These are phyloP conservation scores for Lagenidium giganteum DNA, from an alignment of 352 stramenopile genomes.

Conservation along the genomic window DNA sequence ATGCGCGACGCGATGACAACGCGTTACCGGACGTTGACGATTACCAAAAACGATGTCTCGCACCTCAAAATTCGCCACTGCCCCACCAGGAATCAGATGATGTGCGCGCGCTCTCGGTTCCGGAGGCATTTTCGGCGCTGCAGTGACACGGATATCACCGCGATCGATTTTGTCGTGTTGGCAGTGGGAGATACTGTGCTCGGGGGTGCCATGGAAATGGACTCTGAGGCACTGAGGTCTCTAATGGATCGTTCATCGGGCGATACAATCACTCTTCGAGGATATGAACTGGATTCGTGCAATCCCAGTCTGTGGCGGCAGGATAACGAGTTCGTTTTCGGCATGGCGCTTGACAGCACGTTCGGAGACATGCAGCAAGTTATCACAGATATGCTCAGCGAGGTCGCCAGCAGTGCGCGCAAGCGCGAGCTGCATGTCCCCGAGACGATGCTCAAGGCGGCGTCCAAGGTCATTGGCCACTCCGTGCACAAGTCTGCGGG, in stretches of 20 bases:
- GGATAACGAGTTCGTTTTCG: constrained; percentile 52
- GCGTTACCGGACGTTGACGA: constrained; percentile 40
- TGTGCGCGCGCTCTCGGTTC: constrained; percentile 55
- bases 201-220: constrained; percentile 34
- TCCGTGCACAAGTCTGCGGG: constrained; percentile 61
- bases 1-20: constrained; percentile 32
- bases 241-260: constrained; percentile 24
- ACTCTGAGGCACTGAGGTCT: constrained; percentile 22
- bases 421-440: constrained; percentile 64
- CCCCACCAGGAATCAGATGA: constrained; percentile 23
- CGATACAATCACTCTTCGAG: constrained; percentile 18
- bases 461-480: constrained; percentile 59
- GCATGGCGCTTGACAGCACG: constrained; percentile 46
- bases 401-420: constrained; percentile 67
- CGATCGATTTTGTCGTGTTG: constrained; percentile 65
- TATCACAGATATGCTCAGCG: constrained; percentile 65
- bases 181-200: constrained; percentile 44
- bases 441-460: constrained; percentile 51
- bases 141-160: no score
- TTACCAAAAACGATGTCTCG: constrained; percentile 27
- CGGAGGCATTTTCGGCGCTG: no score
- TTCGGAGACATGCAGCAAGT: constrained; percentile 78
- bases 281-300: constrained; percentile 10
- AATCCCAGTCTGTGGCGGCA: background rate
- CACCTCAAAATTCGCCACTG: constrained; percentile 48